Conservation (phyloP, 345 rosid genomes). For the Syzygium grande region DNA sequence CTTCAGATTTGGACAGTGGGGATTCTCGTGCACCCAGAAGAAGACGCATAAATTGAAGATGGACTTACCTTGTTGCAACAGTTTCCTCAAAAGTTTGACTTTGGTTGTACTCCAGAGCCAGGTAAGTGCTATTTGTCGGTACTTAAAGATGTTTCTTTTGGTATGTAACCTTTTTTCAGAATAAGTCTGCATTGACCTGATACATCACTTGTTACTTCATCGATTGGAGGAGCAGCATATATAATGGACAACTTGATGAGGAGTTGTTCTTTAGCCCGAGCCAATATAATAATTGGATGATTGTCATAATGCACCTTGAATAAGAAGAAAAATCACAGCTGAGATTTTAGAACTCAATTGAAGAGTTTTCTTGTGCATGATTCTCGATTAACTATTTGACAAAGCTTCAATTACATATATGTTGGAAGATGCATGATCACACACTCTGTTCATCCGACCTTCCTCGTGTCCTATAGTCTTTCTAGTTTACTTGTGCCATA, state of each 20-base stretch:
- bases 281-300: too few relatives aligned
- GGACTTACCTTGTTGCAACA: not conserved
- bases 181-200: not conserved
- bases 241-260: too few relatives aligned
- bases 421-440: too few relatives aligned
- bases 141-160: not conserved
- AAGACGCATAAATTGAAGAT: constrained; percentile 43
- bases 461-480: not conserved
- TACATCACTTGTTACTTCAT: not conserved
- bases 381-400: too few relatives aligned
- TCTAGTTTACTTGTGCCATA: not conserved
- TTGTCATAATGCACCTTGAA: too few relatives aligned
- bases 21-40: constrained; percentile 87
- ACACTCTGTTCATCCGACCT: too few relatives aligned
- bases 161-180: not conserved
- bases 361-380: too few relatives aligned
- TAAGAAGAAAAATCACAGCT: too few relatives aligned
- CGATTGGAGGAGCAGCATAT: not conserved
- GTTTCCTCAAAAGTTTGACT: not conserved
- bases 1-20: constrained; percentile 72
- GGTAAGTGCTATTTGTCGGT: not conserved
- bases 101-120: not conserved
- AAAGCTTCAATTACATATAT: too few relatives aligned
- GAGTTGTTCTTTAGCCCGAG: too few relatives aligned
- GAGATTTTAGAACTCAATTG: too few relatives aligned